Percentiles rank a stretch among this genome's conserved stretches.
Evolutionary conservation across 2,329 filamentous ascomycete species (phyloP).

Genomic region (Sordariomycetes sp.): DNA sequence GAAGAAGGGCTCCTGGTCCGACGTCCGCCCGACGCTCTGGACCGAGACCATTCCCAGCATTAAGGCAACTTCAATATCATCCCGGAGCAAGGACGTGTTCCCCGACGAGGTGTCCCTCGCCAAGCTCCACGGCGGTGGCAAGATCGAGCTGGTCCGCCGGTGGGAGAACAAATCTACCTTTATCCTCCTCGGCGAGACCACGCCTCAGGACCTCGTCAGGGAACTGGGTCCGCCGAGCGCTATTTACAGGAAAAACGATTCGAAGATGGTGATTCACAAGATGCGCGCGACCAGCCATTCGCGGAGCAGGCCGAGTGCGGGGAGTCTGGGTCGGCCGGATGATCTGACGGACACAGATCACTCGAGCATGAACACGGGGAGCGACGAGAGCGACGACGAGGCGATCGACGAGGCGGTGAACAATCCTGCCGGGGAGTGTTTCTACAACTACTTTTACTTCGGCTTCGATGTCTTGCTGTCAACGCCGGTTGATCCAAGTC

Average conservation of each 20-base stretch:
- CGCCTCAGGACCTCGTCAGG: constrained; percentile 81
- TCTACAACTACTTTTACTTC: constrained; percentile 96
- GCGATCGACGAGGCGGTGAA: constrained; percentile 46
- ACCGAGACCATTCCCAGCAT: constrained; percentile 65
- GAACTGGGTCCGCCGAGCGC: constrained; percentile 90
- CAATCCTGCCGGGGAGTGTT: constrained; percentile 62
- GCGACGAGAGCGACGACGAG: constrained; percentile 56
- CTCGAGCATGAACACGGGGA: constrained; percentile 59
- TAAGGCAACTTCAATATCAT: constrained; percentile 59
- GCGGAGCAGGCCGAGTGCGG: constrained; percentile 32
- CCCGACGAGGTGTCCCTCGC: constrained; percentile 83
- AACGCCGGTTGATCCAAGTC: constrained; percentile 56
- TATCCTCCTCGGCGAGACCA: constrained; percentile 76
- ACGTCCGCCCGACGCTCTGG: constrained; percentile 69
- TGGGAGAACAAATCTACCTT: constrained; percentile 57
- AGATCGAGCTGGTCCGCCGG: constrained; percentile 67
- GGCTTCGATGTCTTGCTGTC: constrained; percentile 94
- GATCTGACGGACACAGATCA: constrained; percentile 65
- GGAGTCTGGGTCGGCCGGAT: constrained; percentile 37
- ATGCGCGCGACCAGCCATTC: constrained; percentile 44
- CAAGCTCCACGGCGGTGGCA: constrained; percentile 68
- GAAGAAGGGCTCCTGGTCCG: constrained; percentile 88
- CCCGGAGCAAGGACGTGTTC: constrained; percentile 67
- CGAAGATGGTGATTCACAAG: constrained; percentile 79
- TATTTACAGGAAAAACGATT: constrained; percentile 86